Evolutionary conservation across 768 basidiomycete genomes (phyloP).

Genomic region (Psilocybe sp.): DNA sequence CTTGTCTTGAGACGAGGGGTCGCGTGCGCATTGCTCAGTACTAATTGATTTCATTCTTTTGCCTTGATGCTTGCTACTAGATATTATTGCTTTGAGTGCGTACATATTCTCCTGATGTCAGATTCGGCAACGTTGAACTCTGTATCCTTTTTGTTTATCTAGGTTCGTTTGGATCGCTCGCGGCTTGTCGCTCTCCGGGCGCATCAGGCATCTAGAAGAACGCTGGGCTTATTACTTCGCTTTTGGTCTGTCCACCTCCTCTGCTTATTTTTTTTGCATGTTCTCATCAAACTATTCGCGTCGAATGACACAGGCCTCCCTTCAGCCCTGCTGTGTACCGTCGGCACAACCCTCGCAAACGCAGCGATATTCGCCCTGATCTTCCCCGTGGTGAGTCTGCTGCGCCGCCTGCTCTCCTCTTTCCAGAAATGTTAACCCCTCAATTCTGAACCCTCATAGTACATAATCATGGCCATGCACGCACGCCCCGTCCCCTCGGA

Average conservation of each 20-base stretch:
- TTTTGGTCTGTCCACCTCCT: slow-evolving; percentile 50
- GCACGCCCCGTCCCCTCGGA: slow-evolving; percentile 72
- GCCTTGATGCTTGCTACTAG: slow-evolving; percentile 42
- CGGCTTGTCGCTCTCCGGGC: slow-evolving; percentile 62
- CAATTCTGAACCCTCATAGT: slow-evolving; percentile 39
- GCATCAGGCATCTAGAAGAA: slow-evolving; percentile 78
- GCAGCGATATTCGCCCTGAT: slow-evolving; percentile 81
- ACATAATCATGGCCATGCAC: slow-evolving; percentile 81
- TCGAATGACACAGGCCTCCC: slow-evolving; percentile 58
- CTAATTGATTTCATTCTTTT: too few relatives aligned
- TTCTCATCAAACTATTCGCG: neutral
- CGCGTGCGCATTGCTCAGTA: neutral
- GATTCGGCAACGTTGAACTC: neutral
- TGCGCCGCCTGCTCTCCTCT: neutral
- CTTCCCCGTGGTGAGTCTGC: slow-evolving; percentile 65
- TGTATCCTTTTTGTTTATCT: neutral
- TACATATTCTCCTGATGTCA: neutral
- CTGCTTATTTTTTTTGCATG: neutral
- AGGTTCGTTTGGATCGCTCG: slow-evolving; percentile 81
- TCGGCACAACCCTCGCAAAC: slow-evolving; percentile 73
- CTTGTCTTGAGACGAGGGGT: neutral
- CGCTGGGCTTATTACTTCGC: slow-evolving; percentile 88
- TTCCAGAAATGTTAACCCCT: neutral
- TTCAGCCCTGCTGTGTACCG: slow-evolving; percentile 67
- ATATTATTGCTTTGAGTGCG: slow-evolving; percentile 90